phyloP scores from a whole-genome alignment of 2,329 filamentous ascomycete genomes.

The Cladosporium cucumerinum region DNA sequence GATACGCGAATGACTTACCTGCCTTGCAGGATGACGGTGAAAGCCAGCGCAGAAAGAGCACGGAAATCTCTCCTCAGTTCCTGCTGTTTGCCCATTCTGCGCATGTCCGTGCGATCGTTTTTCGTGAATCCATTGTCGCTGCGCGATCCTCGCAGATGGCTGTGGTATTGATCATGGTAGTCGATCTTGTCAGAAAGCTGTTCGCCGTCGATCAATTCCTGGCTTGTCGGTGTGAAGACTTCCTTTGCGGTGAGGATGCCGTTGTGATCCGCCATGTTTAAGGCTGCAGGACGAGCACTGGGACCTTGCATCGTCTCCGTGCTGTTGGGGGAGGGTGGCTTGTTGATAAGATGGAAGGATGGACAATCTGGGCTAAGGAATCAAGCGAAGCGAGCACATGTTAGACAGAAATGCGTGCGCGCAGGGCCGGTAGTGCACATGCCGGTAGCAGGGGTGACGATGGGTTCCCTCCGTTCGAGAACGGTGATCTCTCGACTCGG shows the following conservation, averaged over 20 bases:
- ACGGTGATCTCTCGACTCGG: background rate
- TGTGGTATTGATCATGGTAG: conserved; percentile 25
- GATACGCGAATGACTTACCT: background rate
- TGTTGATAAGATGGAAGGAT: conserved; percentile 4
- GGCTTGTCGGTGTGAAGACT: background rate
- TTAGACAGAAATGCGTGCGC: background rate
- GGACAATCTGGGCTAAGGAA: background rate
- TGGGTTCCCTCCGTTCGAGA: background rate
- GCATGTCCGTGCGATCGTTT: conserved; percentile 42
- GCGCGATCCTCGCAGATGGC: conserved; percentile 19
- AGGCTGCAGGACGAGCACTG: background rate
- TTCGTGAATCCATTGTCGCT: conserved; percentile 20
- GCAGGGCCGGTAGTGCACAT: background rate
- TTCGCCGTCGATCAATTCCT: conserved; percentile 20
- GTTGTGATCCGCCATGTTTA: background rate
- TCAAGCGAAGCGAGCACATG: background rate
- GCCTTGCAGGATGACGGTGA: conserved; percentile 25
- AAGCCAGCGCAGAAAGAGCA: conserved; percentile 38
- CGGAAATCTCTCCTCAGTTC: conserved; percentile 50
- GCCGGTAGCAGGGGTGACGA: conserved; percentile 6
- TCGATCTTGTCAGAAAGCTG: conserved; percentile 22
- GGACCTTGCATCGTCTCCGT: conserved; percentile 2
- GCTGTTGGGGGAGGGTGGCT: background rate
- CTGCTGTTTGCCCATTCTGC: conserved; percentile 48
- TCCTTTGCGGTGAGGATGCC: background rate